Percentiles rank a stretch among this genome's conserved stretches.
Evolutionary conservation across 768 basidiomycete species (phyloP).

Genomic region (Suillus alpinus): DNA sequence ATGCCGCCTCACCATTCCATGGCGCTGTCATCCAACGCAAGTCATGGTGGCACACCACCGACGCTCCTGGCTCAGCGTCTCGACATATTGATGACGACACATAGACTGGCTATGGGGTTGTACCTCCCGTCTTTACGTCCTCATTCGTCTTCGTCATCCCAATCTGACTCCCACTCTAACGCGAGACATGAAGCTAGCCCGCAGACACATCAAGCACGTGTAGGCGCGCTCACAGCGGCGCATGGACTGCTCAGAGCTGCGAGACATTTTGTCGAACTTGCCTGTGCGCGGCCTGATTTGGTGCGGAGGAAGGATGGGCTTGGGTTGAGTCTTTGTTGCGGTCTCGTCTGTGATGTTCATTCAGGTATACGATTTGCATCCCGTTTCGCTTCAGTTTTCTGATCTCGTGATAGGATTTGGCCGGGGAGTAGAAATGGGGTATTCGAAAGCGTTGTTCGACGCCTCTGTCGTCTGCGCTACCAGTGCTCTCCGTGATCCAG

Average conservation of each 20-base stretch:
- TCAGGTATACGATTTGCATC: neutral
- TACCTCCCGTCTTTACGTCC: constrained; percentile 66
- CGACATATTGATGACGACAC: constrained; percentile 59
- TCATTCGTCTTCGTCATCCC: neutral
- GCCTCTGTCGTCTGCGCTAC: constrained; percentile 65
- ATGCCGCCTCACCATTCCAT: neutral
- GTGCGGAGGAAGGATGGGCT: constrained; percentile 1
- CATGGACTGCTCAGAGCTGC: constrained; percentile 29
- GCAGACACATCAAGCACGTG: constrained; percentile 47
- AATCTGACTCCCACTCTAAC: constrained; percentile 16
- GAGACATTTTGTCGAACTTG: neutral
- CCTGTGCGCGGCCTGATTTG: neutral
- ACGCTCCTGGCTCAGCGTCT: constrained; percentile 49
- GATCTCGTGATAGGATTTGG: neutral
- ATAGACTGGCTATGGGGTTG: constrained; percentile 58
- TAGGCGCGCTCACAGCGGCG: constrained; percentile 62
- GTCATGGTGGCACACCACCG: constrained; percentile 27
- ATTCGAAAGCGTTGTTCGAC: constrained; percentile 54
- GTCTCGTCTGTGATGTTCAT: neutral
- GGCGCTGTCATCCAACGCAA: constrained; percentile 7
- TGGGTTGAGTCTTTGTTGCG: neutral
- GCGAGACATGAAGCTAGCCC: constrained; percentile 10
- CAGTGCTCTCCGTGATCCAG: constrained; percentile 53
- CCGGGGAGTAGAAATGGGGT: neutral
- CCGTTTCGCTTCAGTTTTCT: neutral